phyloP scores from a whole-genome alignment of 169 alveolate genomes.

The Cryptosporidium sp. region DNA sequence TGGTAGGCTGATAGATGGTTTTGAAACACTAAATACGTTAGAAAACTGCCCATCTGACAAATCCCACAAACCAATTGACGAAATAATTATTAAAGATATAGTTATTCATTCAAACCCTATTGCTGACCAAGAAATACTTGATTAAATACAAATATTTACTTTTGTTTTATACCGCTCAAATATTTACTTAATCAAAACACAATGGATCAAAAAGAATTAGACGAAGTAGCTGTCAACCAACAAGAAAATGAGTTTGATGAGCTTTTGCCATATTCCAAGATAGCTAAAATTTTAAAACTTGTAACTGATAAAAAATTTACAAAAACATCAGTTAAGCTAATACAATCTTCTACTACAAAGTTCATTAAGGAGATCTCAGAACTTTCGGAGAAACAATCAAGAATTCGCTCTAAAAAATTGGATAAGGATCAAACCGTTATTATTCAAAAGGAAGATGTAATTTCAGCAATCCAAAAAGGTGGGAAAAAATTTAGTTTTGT shows the following conservation, averaged over 20 bases:
- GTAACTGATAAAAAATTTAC: slow-evolving; percentile 43
- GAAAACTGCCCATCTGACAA: slow-evolving; percentile 86
- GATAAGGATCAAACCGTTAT: background rate
- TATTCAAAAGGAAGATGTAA: slow-evolving; percentile 54
- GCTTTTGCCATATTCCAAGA: slow-evolving; percentile 34
- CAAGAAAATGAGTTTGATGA: slow-evolving; percentile 3
- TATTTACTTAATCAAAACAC: background rate
- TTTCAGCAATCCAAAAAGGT: slow-evolving; percentile 54
- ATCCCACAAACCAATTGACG: slow-evolving; percentile 86
- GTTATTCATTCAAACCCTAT: slow-evolving; percentile 73
- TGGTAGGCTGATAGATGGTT: slow-evolving; percentile 92
- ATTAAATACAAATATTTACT: background rate
- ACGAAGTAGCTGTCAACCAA: background rate
- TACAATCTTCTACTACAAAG: slow-evolving; percentile 14
- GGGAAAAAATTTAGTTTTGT: slow-evolving; percentile 47
- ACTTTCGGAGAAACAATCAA: slow-evolving; percentile 65
- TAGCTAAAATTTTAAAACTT: slow-evolving; percentile 14
- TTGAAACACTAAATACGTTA: slow-evolving; percentile 90
- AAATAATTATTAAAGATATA: slow-evolving; percentile 82
- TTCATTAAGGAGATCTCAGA: slow-evolving; percentile 42
- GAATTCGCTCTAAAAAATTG: slow-evolving; percentile 21
- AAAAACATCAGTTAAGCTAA: slow-evolving; percentile 12
- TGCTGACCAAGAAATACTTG: slow-evolving; percentile 47
- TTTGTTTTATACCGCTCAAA: background rate
- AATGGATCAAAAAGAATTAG: background rate